A percentile compares a stretch with the other conserved stretches of the same genome.
phyloP scores from a whole-genome alignment of 2,329 filamentous ascomycete species.

The Penicillium freii region DNA sequence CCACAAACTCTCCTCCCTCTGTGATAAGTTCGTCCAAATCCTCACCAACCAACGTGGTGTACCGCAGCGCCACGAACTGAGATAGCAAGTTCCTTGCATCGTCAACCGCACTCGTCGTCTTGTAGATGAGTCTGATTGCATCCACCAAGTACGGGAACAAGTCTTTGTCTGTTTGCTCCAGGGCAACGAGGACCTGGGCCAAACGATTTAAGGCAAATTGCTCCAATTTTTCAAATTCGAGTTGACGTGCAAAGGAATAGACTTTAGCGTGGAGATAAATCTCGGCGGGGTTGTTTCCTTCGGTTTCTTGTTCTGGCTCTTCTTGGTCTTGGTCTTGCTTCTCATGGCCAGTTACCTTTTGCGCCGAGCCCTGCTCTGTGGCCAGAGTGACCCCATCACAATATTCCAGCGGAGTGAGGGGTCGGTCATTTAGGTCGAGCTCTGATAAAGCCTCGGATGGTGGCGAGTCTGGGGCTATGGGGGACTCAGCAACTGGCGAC shows the following conservation, averaged over 20 bases:
- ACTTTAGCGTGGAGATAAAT: constrained; percentile 8
- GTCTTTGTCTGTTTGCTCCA: not conserved
- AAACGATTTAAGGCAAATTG: constrained; percentile 1
- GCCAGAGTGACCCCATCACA: not conserved
- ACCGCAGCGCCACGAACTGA: constrained; percentile 8
- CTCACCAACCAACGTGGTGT: not conserved
- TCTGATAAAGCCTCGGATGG: not conserved
- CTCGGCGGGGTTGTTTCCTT: not conserved
- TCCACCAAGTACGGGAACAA: constrained; percentile 4
- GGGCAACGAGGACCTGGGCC: not conserved
- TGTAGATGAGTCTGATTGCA: constrained; percentile 8
- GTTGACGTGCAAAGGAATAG: constrained; percentile 7
- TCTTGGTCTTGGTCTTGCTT: not conserved
- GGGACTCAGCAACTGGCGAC: not conserved
- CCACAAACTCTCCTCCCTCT: constrained; percentile 11
- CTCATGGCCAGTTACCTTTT: not conserved
- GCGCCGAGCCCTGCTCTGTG: not conserved
- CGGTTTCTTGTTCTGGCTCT: not conserved
- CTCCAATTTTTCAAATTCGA: not conserved
- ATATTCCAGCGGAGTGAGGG: not conserved
- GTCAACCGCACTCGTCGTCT: not conserved
- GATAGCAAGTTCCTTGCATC: constrained; percentile 6
- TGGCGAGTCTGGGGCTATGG: not conserved
- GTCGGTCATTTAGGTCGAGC: not conserved
- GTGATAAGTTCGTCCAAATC: not conserved